Evolutionary conservation across 441 rosid species (phyloP).

Genomic region (Erodium texanum): DNA sequence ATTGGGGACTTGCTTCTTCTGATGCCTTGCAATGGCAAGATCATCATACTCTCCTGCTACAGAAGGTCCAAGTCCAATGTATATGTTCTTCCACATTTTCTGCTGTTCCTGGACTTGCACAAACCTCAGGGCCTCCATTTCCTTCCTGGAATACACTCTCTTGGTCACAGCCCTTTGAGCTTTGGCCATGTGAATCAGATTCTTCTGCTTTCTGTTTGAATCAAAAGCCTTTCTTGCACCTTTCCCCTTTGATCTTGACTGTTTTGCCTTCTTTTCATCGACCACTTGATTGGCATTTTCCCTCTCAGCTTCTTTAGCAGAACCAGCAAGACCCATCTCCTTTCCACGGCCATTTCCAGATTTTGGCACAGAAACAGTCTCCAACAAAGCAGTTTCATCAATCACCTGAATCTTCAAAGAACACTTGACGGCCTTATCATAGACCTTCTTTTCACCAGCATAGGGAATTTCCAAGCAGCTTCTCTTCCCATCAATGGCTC

Average conservation of each 20-base stretch:
- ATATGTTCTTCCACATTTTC: background rate
- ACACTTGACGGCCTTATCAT: background rate
- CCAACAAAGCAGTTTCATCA: background rate
- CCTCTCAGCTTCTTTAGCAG: background rate
- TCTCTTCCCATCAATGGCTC: background rate
- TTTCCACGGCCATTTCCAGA: background rate
- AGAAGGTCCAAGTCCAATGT: background rate
- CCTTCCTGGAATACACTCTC: background rate
- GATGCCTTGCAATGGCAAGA: background rate
- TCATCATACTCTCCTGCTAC: background rate
- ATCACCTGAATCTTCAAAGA: background rate
- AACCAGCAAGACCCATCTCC: background rate
- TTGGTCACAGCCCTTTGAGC: background rate
- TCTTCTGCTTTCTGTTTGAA: background rate
- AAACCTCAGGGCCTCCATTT: slow-evolving; percentile 1
- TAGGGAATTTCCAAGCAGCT: background rate
- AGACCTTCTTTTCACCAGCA: background rate
- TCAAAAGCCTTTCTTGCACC: background rate
- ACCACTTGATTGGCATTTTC: too few relatives aligned
- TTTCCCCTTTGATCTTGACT: background rate
- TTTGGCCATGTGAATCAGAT: background rate
- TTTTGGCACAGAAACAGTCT: background rate
- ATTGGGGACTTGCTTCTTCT: background rate
- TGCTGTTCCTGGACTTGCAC: background rate
- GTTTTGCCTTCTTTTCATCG: background rate